A percentile compares a stretch with the other conserved stretches of the same genome.
These are phyloP conservation scores for Inga laurina DNA, from an alignment of 306 rosid genomes.

Conservation along the genomic window DNA sequence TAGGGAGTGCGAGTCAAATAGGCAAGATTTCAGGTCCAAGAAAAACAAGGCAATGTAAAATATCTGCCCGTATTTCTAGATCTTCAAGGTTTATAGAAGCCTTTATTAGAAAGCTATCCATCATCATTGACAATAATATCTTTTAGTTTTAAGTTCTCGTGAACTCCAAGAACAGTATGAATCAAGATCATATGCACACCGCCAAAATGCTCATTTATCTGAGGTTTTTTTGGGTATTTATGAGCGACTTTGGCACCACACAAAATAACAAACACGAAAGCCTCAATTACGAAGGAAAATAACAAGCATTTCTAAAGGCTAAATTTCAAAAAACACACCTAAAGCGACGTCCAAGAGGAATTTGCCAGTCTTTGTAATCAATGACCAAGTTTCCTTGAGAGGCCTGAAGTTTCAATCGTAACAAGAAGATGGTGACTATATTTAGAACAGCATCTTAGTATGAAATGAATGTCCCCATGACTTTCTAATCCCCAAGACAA, in stretches of 20 bases:
- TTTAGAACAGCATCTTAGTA: conserved; percentile 10
- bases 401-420: conserved; percentile 57
- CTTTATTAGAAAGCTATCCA: conserved; percentile 14
- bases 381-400: conserved; percentile 72
- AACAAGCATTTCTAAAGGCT: conserved; percentile 12
- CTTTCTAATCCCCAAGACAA: conserved; percentile 8
- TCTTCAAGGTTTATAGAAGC: neutral
- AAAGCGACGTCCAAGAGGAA: conserved; percentile 97
- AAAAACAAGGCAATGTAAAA: neutral
- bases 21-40: neutral
- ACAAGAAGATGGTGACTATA: conserved; percentile 11
- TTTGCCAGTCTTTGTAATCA: conserved; percentile 97
- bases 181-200: conserved; percentile 23
- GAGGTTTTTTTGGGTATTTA: neutral
- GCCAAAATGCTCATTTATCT: neutral
- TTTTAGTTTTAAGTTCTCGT: neutral
- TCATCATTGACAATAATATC: neutral
- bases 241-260: conserved; percentile 14
- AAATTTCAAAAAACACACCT: conserved; percentile 53
- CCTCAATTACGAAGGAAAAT: neutral
- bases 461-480: conserved; percentile 3
- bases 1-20: conserved; percentile 32
- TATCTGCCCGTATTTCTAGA: conserved; percentile 1
- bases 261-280: neutral
- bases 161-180: conserved; percentile 12